Percentiles rank a stretch among this genome's conserved stretches.
Conservation (phyloP, 2,329 filamentous ascomycete species). For the Pseudogymnoascus sp. region DNA sequence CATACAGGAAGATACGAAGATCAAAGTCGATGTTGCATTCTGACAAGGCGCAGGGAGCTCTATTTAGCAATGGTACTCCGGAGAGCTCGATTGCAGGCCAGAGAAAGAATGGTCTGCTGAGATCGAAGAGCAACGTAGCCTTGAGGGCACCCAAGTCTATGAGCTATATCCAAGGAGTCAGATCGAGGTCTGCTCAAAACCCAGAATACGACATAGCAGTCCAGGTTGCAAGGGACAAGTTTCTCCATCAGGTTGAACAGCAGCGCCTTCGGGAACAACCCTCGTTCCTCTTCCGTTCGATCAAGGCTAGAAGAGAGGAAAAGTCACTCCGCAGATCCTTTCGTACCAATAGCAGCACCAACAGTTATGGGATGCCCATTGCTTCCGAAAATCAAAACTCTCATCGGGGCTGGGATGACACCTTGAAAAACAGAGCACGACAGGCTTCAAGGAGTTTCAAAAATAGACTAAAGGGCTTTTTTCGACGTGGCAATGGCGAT, state of each 20-base stretch:
- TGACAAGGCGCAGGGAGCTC: slow-evolving; percentile 20
- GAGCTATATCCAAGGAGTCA: slow-evolving; percentile 39
- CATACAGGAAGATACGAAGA: slow-evolving; percentile 43
- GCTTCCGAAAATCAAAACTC: slow-evolving; percentile 19
- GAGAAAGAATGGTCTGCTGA: not conserved
- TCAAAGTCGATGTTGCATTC: slow-evolving; percentile 46
- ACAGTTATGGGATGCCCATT: slow-evolving; percentile 28
- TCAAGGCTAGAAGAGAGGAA: slow-evolving; percentile 19
- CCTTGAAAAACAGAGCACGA: slow-evolving; percentile 45
- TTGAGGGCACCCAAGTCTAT: slow-evolving; percentile 46
- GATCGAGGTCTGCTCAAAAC: slow-evolving; percentile 21
- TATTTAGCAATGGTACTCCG: slow-evolving; percentile 25
- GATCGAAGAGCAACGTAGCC: slow-evolving; percentile 18
- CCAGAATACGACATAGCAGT: slow-evolving; percentile 30
- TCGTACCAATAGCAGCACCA: slow-evolving; percentile 37
- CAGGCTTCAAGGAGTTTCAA: slow-evolving; percentile 56
- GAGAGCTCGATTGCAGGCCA: not conserved
- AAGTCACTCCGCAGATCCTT: slow-evolving; percentile 40
- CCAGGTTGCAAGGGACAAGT: slow-evolving; percentile 31
- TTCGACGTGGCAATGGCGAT: slow-evolving; percentile 35
- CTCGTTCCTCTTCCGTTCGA: slow-evolving; percentile 36
- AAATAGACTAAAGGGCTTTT: slow-evolving; percentile 51
- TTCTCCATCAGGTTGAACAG: slow-evolving; percentile 29
- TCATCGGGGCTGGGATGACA: slow-evolving; percentile 25
- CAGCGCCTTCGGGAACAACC: slow-evolving; percentile 34